Evolutionary conservation across 164 flowering plant genomes (phyloP), one percentile per base, ranked within the genome.

Genomic region (Echeveria elegans): DNA sequence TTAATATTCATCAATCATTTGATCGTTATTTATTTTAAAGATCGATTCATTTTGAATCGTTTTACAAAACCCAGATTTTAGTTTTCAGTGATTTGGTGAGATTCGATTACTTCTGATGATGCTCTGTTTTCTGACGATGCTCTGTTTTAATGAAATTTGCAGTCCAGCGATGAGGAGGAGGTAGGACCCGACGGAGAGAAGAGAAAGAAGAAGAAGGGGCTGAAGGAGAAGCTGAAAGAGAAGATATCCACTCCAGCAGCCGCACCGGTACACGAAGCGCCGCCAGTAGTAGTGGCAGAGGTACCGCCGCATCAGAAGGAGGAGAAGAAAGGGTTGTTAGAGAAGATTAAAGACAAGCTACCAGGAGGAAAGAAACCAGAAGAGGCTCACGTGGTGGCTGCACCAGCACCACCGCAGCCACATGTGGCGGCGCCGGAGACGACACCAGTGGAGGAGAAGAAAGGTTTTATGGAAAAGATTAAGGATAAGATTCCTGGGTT

Each of bases 81-180:
- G 12, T 14, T 29, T 60, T 34, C 7, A 3, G 7, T 59, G 63
- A 24, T 5, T 23, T 12, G 30, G 32, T 59, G n/a, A n/a, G n/a
- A n/a, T n/a, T n/a, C n/a, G n/a, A n/a, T n/a, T 10, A 21, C 4
- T 59, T 59, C 40, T 62, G 37, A 62, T 12, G 36, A 30, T 62
- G 21, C n/a, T 62, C 40, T 62, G 24, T 32, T 63, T n/a, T n/a
- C n/a, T n/a, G n/a, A n/a, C n/a, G n/a, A n/a, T n/a, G n/a, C n/a
- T n/a, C n/a, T n/a, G n/a, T n/a, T 18, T 31, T 18, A 1, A 1
- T 4, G 2, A n/a, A 40, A 5, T 63, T 37, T 37, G 47, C 45
- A 63, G 41, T n/a, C n/a, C n/a, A 63, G 66, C 29, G 66, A 63
- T 36, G 66, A 63, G 66, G 66, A 36, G 29, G 66, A 4, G 37